These are phyloP conservation scores for Alternaria ventricosa DNA, from an alignment of 2,329 filamentous ascomycete genomes.

Conservation along the genomic window DNA sequence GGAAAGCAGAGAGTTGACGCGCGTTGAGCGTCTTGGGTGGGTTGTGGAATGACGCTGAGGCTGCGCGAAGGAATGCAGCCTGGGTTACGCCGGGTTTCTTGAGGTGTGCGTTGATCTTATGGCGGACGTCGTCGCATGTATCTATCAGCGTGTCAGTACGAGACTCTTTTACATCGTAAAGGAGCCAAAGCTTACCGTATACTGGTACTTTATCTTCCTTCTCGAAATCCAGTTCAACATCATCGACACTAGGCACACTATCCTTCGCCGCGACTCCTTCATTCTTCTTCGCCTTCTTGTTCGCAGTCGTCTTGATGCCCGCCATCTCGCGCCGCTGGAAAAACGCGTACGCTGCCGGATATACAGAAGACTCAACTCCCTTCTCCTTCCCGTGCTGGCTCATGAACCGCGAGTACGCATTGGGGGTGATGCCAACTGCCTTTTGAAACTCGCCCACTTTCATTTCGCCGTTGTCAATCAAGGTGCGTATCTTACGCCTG, in stretches of 20 bases:
- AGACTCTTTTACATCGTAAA: no score
- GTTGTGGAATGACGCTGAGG: conserved; percentile 53
- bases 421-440: conserved; percentile 46
- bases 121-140: conserved; percentile 64
- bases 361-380: conserved; percentile 39
- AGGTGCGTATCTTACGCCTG: conserved; percentile 49
- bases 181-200: conserved; percentile 45
- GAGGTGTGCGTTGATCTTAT: conserved; percentile 62
- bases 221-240: conserved; percentile 57
- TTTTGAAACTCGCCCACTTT: conserved; percentile 54
- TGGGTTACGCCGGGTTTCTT: conserved; percentile 58
- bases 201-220: conserved; percentile 55
- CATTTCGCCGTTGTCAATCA: conserved; percentile 55
- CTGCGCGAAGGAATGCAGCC: conserved; percentile 59
- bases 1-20: conserved; percentile 58
- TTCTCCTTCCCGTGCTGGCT: conserved; percentile 52
- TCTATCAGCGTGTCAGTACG: conserved; percentile 32
- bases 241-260: conserved; percentile 38
- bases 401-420: conserved; percentile 57
- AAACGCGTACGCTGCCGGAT: conserved; percentile 39
- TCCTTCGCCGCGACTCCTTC: conserved; percentile 24
- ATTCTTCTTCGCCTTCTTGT: conserved; percentile 4
- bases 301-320: conserved; percentile 48
- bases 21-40: conserved; percentile 50
- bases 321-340: conserved; percentile 61